phyloP scores from a whole-genome alignment of 2,329 filamentous ascomycete species.

The Cylindrodendrum hubeiense region DNA sequence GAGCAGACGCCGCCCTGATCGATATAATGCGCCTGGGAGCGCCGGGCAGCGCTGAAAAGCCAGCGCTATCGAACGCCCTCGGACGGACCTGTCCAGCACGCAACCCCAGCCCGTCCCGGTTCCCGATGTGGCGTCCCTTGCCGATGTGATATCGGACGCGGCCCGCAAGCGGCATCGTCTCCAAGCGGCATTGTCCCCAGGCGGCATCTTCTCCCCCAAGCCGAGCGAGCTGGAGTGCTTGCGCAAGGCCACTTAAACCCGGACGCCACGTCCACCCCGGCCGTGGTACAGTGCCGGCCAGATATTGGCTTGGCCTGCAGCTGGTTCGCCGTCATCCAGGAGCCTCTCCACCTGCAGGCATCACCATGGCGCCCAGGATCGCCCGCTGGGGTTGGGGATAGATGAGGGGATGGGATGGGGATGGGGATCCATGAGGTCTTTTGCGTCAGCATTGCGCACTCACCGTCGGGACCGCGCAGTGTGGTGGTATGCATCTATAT shows the following conservation, averaged over 20 bases:
- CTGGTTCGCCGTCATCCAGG: conserved; percentile 15
- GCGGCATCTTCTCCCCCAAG: too few relatives aligned
- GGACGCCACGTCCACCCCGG: conserved; percentile 13
- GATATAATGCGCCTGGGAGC: too few relatives aligned
- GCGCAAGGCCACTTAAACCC: not conserved
- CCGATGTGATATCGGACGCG: conserved; percentile 13
- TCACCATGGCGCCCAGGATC: conserved; percentile 1
- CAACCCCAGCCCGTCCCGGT: not conserved
- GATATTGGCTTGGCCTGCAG: conserved; percentile 29
- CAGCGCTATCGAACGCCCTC: not conserved
- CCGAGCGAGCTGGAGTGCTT: too few relatives aligned
- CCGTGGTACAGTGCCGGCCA: conserved; percentile 12
- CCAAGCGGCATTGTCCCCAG: not conserved
- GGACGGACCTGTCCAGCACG: not conserved
- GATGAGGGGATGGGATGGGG: too few relatives aligned
- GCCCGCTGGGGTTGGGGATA: not conserved
- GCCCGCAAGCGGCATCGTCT: conserved; percentile 10
- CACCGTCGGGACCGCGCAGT: not conserved
- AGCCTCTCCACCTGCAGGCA: not conserved
- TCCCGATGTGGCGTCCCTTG: conserved; percentile 6
- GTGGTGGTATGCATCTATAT: not conserved
- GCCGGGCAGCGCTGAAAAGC: too few relatives aligned
- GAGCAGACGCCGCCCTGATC: not conserved
- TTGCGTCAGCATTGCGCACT: not conserved
- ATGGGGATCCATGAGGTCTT: not conserved